Evolutionary conservation across 176 grass and related monocot species (phyloP), one percentile per base, ranked within the genome.

Genomic region (Paspalum vaginatum): DNA sequence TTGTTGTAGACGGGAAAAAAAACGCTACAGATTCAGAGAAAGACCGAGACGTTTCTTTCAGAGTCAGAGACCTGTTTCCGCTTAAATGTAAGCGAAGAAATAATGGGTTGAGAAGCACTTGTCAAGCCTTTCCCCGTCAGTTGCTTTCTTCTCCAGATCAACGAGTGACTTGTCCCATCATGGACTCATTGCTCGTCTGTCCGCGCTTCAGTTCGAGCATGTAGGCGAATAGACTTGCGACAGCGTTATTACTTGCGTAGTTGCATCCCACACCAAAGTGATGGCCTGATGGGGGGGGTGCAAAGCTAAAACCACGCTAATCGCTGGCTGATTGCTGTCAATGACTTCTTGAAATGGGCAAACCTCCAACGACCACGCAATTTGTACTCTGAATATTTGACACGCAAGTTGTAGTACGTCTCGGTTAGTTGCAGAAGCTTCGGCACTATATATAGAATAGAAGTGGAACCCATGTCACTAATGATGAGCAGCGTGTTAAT

Each of bases 301-400:
- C n/a, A n/a, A n/a, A n/a, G 32, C 32, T 32, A 32, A 32, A 32
- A 32, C 32, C 32, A 32, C 32, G 1, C 20, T 54, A 21, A 9
- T 56, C 20, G 20, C 21, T 56, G 54, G 20, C 8, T 58, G 9
- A 58, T 58, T 60, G 21, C 27, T 45, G 0, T 32, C 4, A 32
- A 38, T 56, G 51, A 26, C 18, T 69, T 32, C 9, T 20, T 57
- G 20, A 2, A 48, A 27, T 26, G 27, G 7, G 47, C 15, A 70
- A 45, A 47, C 37, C 9, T 13, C 78, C 53, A 59, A 70, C 50
- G 10, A 70, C 65, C 78, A 45, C 57, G 52, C 65, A 80, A 8
- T 67, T 69, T 24, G 2, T 7, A 5, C 11, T 56, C 48, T 51
- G 45, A 54, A 66, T 65, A 41, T 79, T 45, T 42, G 42, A 44